Conservation (phyloP, 768 basidiomycete species). For the Xerocomellus amylosporus region DNA sequence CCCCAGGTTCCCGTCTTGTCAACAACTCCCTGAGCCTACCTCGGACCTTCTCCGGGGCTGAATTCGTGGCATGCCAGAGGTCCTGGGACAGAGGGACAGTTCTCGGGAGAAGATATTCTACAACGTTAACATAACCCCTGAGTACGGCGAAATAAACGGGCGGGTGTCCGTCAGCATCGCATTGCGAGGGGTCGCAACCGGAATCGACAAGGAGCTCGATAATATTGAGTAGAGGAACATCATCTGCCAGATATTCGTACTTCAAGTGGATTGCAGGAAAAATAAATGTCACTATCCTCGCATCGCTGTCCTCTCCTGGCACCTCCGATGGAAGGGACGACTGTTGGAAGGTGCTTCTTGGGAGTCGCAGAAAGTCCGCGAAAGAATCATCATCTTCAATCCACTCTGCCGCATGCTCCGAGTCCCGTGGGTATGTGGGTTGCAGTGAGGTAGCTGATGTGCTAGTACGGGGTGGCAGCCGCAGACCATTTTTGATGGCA, state of each 20-base stretch:
- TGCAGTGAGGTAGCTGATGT: too few relatives aligned
- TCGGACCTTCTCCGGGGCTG: neutral
- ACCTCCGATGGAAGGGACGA: too few relatives aligned
- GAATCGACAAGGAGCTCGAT: neutral
- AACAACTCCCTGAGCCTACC: neutral
- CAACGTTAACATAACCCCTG: neutral
- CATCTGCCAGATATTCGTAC: too few relatives aligned
- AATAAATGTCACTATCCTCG: too few relatives aligned
- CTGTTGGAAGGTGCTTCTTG: too few relatives aligned
- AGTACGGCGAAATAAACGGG: neutral
- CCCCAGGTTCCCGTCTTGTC: neutral
- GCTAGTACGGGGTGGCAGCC: neutral
- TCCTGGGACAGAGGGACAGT: neutral
- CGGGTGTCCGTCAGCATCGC: neutral
- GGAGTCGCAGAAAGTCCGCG: too few relatives aligned
- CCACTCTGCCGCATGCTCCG: too few relatives aligned
- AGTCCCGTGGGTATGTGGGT: too few relatives aligned
- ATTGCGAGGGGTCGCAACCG: constrained; percentile 1
- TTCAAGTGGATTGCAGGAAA: too few relatives aligned
- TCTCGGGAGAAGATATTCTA: neutral
- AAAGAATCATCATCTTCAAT: too few relatives aligned
- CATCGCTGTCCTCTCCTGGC: too few relatives aligned
- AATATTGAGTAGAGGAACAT: neutral
- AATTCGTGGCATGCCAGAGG: neutral
- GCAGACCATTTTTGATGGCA: neutral